Evolutionary conservation across 2,329 filamentous ascomycete genomes (phyloP).

Genomic region (Geosmithia putterillii): DNA sequence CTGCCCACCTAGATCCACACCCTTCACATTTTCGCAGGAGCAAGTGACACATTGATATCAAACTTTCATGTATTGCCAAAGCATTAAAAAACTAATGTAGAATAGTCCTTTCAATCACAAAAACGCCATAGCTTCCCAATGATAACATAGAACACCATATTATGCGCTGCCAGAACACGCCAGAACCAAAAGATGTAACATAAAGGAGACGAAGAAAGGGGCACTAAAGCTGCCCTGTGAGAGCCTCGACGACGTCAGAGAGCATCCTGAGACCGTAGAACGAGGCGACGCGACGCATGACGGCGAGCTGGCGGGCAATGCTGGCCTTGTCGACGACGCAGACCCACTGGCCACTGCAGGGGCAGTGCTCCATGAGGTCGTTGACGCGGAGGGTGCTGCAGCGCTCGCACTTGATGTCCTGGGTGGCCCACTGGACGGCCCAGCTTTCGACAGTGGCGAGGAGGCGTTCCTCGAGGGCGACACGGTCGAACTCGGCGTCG

Average conservation of each 20-base stretch:
- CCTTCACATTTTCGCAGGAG: no score
- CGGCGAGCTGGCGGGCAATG: constrained; percentile 49
- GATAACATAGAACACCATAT: not conserved
- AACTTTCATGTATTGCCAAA: not conserved
- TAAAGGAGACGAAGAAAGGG: not conserved
- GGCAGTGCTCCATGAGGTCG: constrained; percentile 95
- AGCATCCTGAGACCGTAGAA: constrained; percentile 79
- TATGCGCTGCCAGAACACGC: not conserved
- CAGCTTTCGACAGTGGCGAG: constrained; percentile 64
- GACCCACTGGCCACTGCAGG: constrained; percentile 78
- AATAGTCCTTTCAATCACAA: not conserved
- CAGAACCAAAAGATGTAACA: not conserved
- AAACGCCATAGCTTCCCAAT: not conserved
- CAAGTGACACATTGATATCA: no score
- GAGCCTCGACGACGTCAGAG: constrained; percentile 56
- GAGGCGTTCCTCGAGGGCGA: constrained; percentile 73
- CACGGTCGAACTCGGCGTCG: constrained; percentile 59
- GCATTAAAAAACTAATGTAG: no score
- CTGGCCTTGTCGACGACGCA: constrained; percentile 57
- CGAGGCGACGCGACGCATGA: constrained; percentile 62
- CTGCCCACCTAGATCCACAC: no score
- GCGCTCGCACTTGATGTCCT: constrained; percentile 72
- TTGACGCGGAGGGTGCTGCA: constrained; percentile 69
- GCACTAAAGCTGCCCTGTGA: constrained; percentile 35
- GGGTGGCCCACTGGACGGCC: constrained; percentile 70